phyloP scores from a whole-genome alignment of 2,329 filamentous ascomycete species.

The Trichoderma sp. region DNA sequence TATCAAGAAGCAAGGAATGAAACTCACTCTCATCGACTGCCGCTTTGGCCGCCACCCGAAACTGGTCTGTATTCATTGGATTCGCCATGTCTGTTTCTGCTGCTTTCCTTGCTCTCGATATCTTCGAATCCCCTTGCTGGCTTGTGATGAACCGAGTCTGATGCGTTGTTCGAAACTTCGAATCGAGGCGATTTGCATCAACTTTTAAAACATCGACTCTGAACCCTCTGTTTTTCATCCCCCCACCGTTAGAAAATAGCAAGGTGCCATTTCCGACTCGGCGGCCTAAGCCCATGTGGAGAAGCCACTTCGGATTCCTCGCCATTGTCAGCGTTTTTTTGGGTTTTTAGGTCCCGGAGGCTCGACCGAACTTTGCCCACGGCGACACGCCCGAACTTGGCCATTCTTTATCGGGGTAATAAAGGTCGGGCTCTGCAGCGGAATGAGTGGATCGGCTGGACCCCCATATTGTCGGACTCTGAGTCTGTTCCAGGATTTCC shows the following conservation, averaged over 20 bases:
- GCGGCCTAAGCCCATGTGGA: constrained; percentile 2
- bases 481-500: neutral
- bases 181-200: neutral
- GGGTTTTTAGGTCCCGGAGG: neutral
- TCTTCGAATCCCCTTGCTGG: neutral
- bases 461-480: neutral
- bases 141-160: neutral
- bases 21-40: constrained; percentile 78
- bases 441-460: neutral
- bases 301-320: constrained; percentile 5
- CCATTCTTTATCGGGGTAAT: constrained; percentile 18
- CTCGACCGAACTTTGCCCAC: neutral
- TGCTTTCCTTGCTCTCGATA: neutral
- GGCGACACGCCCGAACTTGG: neutral
- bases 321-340: neutral
- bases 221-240: neutral
- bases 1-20: neutral
- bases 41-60: constrained; percentile 70
- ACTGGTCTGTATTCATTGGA: constrained; percentile 74
- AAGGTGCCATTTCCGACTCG: neutral
- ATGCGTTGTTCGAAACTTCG: neutral
- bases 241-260: constrained; percentile 1
- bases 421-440: constrained; percentile 14
- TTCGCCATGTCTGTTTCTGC: neutral
- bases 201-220: neutral